These are phyloP conservation scores for Cytospora piceae DNA, from an alignment of 2,329 filamentous ascomycete species.

Conservation along the genomic window DNA sequence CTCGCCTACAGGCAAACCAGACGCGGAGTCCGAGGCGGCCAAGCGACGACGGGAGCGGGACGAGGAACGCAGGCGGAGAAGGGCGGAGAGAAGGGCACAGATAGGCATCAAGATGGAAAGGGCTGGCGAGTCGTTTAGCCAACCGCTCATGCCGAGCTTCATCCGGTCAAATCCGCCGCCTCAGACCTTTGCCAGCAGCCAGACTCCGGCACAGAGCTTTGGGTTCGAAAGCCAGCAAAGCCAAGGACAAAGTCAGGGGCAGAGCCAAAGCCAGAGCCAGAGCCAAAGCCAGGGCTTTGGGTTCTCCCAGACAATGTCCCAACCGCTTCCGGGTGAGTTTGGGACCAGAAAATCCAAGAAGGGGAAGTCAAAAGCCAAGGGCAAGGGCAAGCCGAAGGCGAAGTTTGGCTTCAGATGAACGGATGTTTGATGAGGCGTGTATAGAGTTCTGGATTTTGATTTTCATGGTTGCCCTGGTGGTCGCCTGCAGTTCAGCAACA, in stretches of 20 bases:
- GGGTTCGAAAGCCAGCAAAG: conserved; percentile 18
- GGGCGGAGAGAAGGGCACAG: conserved; percentile 35
- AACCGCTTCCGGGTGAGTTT: conserved; percentile 50
- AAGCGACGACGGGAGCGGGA: conserved; percentile 29
- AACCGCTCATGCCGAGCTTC: conserved; percentile 11
- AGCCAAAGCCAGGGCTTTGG: conserved; percentile 10
- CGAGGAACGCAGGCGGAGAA: conserved; percentile 35
- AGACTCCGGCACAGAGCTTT: conserved; percentile 9
- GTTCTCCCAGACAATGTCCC: conserved; percentile 45
- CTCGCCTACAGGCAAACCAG: conserved; percentile 27
- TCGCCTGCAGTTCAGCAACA: not conserved
- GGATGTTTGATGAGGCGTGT: not conserved
- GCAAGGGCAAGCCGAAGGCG: conserved; percentile 24
- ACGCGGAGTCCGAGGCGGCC: conserved; percentile 14
- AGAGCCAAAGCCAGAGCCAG: conserved; percentile 31
- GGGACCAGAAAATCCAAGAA: conserved; percentile 45
- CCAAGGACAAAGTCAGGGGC: conserved; percentile 16
- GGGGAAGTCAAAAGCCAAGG: conserved; percentile 46
- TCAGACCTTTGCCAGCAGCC: conserved; percentile 18
- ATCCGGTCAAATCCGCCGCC: conserved; percentile 25
- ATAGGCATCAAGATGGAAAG: conserved; percentile 32
- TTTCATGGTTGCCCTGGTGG: not conserved
- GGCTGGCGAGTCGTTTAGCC: conserved; percentile 27
- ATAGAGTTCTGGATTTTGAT: not conserved
- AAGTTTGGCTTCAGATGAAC: conserved; percentile 46